Evolutionary conservation across 768 basidiomycete genomes (phyloP), one percentile per base, ranked within the genome.

Genomic region (Russula griseocarnosa): DNA sequence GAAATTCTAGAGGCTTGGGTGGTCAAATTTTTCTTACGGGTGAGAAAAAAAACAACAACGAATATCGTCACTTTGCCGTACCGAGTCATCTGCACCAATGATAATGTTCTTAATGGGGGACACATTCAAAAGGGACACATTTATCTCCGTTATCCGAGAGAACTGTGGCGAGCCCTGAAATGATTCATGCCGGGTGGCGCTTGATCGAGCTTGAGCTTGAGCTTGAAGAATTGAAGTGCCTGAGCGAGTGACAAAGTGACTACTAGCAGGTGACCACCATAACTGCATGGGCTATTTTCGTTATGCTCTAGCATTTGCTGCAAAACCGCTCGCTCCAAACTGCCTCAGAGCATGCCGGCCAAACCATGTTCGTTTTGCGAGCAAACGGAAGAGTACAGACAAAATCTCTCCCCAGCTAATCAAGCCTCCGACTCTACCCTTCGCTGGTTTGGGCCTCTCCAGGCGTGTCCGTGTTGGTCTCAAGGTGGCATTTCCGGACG

Each of bases 401-500:
- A 38, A 34, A 52, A 26, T 18, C 34, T 26, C 50, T 58, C 24
- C 28, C n/a, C 54, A 51, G 18, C 47, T 26, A 9, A 46, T 22
- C 10, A 9, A 26, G 26, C 62, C 59, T 5, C 64, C 53, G 18
- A 63, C 77, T 8, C 64, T 55, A 20, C 64, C 77, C 7, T 87
- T 87, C 62, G 78, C 81, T 70, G 76, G 77, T 20, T 74, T 85
- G 7, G 86, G 86, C 22, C 74, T 90, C 26, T 77, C 79, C 57
- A 74, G 77, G 20, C 70, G 75, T 30, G 77, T 88, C 36, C 77
- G 79, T 13, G 70, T 77, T 28, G 82, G 83, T 5, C 71, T 90
- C 52, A 76, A 75, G 40, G 71, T 70, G 16, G 86, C 87, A 18
- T 91, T 90, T 73, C 88, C 88, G 1, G 76, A 79, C 58, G 78